Evolutionary conservation across 805 yeast species (phyloP), one percentile per base, ranked within the genome.

Genomic region (Ogataea pilisensis): DNA sequence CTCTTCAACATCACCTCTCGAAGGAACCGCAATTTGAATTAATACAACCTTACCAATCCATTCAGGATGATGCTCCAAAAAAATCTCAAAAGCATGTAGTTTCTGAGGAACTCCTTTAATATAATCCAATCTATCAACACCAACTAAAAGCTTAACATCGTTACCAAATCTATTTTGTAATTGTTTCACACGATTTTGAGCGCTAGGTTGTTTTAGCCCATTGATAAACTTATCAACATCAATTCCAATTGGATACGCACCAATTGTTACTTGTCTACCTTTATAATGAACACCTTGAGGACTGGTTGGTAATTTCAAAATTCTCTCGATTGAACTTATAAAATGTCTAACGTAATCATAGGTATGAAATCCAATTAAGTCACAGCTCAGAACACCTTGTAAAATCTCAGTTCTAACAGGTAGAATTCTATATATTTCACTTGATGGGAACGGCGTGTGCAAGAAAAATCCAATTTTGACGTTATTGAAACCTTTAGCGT

Each of bases 231-330:
- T 87, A 43, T 88, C 95, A 18, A 89, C 95, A 58, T 93, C 99
- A 45, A 93, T 93, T 43, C 99, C 99, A 51, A 93, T 93, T n/a
- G 99, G 99, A 75, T 90, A 91, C 0, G 98, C 97, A 19, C 97
- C 96, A 27, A 93, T 88, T 22, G 79, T 78, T 34, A 93, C 91
- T 45, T 78, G 77, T 38, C 91, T 70, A 22, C 87, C 85, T 33
- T 79, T 70, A 58, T 74, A 87, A 46, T 83, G 82, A 16, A 93
- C 85, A 16, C 97, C 96, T 49, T 89, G 90, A 3, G 99, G 99
- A 45, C 85, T 71, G 0, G 97, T 89, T 37, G 81, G 82, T 7
- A 89, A 78, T 45, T 85, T 76, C 39, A 93, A 73, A 16, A 93
- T 85, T 42, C 95, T 73, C 44, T 89, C 82, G 9, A 93, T 95